Evolutionary conservation across 2,329 filamentous ascomycete genomes (phyloP).

Genomic region (Erysiphe neolycopersici): DNA sequence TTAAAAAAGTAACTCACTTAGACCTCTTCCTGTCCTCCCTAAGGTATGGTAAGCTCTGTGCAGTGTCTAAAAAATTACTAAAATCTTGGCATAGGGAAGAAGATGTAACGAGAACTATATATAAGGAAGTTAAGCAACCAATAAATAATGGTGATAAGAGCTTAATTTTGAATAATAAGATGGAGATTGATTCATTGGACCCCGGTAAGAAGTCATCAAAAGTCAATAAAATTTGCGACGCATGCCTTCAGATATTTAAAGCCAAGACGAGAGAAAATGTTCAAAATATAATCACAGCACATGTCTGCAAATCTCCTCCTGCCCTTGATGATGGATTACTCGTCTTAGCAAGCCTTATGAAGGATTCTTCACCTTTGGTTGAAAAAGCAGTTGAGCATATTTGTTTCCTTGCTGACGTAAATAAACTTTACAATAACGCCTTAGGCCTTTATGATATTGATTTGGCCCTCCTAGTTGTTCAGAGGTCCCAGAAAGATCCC

Average conservation of each 20-base stretch:
- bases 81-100: conserved; percentile 33
- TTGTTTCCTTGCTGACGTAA: conserved; percentile 86
- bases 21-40: conserved; percentile 79
- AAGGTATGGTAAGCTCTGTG: conserved; percentile 22
- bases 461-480: conserved; percentile 67
- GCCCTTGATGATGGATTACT: conserved; percentile 64
- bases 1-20: conserved; percentile 56
- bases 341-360: conserved; percentile 49
- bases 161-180: conserved; percentile 6
- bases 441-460: conserved; percentile 81
- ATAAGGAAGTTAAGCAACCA: conserved; percentile 50
- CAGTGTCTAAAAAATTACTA: not conserved
- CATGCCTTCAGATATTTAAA: conserved; percentile 43
- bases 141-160: conserved; percentile 10
- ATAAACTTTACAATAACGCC: conserved; percentile 71
- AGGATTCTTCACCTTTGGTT: conserved; percentile 40
- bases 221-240: conserved; percentile 70
- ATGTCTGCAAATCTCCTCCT: conserved; percentile 80
- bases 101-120: conserved; percentile 82
- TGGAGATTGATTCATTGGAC: conserved; percentile 3
- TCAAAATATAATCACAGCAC: conserved; percentile 81
- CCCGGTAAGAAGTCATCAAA: conserved; percentile 23
- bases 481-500: conserved; percentile 88
- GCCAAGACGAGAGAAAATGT: conserved; percentile 36
- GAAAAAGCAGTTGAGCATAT: conserved; percentile 90